Conservation (phyloP, 192 early-diverging fungal genomes). For the Coemansia sp. region DNA sequence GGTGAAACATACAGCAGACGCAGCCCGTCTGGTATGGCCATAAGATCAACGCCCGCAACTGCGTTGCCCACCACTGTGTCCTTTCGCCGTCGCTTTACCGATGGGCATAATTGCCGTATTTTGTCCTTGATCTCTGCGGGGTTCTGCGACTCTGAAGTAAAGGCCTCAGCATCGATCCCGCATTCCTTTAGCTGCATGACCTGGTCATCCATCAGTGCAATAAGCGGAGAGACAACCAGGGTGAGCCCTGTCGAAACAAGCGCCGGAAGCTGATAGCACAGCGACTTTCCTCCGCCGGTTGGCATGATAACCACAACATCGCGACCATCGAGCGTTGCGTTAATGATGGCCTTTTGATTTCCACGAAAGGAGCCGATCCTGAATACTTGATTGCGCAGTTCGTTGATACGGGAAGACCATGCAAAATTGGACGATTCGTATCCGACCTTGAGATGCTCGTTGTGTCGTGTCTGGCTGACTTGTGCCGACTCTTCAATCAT, state of each 20-base stretch:
- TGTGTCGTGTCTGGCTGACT: conserved; percentile 17
- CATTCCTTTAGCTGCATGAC: conserved; percentile 47
- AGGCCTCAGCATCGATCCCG: conserved; percentile 38
- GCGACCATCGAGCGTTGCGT: conserved; percentile 57
- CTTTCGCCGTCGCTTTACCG: conserved; percentile 15
- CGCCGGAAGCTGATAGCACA: conserved; percentile 59
- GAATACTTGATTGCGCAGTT: conserved; percentile 49
- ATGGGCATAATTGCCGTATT: conserved; percentile 21
- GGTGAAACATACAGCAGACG: conserved; percentile 58
- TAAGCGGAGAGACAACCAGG: conserved; percentile 57
- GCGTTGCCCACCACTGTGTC: not conserved
- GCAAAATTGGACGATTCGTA: conserved; percentile 53
- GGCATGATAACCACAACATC: conserved; percentile 57
- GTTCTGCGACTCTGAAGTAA: conserved; percentile 50
- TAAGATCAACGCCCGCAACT: not conserved
- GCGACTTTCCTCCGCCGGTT: conserved; percentile 58
- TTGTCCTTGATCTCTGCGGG: conserved; percentile 34
- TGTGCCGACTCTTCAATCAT: conserved; percentile 26
- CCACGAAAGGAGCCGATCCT: conserved; percentile 51
- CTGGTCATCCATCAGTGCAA: conserved; percentile 60
- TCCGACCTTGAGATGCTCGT: conserved; percentile 23
- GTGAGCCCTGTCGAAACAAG: conserved; percentile 45
- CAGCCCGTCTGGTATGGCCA: conserved; percentile 13
- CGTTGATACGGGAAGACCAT: conserved; percentile 55
- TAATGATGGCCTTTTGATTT: conserved; percentile 55